phyloP scores from a whole-genome alignment of 2,329 filamentous ascomycete species.

The Pseudocercospora crystallina region DNA sequence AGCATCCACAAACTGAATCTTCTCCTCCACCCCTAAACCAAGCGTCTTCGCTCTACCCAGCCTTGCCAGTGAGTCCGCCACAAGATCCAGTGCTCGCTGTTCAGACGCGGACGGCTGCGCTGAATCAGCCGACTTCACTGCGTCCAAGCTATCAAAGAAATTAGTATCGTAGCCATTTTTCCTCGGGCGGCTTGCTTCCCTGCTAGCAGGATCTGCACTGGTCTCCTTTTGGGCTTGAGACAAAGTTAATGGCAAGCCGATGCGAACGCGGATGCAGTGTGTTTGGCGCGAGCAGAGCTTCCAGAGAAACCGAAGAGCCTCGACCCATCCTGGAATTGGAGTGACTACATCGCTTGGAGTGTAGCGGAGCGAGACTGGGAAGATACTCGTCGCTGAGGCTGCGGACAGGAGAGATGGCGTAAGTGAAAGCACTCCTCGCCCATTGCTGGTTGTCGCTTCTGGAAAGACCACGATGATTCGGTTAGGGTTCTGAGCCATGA shows the following conservation, averaged over 20 bases:
- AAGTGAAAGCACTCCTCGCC: slow-evolving; percentile 81
- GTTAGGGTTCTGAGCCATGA: slow-evolving; percentile 68
- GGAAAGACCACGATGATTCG: slow-evolving; percentile 85
- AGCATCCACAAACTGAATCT: slow-evolving; percentile 74
- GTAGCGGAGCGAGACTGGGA: slow-evolving; percentile 87
- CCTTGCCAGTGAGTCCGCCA: slow-evolving; percentile 83
- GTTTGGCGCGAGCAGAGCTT: slow-evolving; percentile 79
- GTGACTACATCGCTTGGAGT: slow-evolving; percentile 87
- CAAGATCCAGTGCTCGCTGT: slow-evolving; percentile 68
- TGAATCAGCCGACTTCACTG: slow-evolving; percentile 26
- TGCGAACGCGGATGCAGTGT: slow-evolving; percentile 85
- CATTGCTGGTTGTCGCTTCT: slow-evolving; percentile 92
- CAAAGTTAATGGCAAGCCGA: slow-evolving; percentile 68
- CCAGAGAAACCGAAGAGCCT: slow-evolving; percentile 76
- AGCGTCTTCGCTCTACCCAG: slow-evolving; percentile 87
- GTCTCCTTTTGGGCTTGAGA: slow-evolving; percentile 33
- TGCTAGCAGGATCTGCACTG: slow-evolving; percentile 31
- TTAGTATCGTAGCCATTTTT: slow-evolving; percentile 45
- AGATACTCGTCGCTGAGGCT: slow-evolving; percentile 70
- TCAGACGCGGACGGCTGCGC: slow-evolving; percentile 55
- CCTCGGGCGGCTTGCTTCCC: slow-evolving; percentile 18
- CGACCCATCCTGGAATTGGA: slow-evolving; percentile 66
- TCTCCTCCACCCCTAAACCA: slow-evolving; percentile 78
- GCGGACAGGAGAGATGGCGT: slow-evolving; percentile 73
- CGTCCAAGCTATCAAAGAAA: slow-evolving; percentile 45